Percentiles rank a stretch among this genome's conserved stretches.
phyloP scores from a whole-genome alignment of 805 yeast genomes.

The Cyberlindnera subsufficiens region DNA sequence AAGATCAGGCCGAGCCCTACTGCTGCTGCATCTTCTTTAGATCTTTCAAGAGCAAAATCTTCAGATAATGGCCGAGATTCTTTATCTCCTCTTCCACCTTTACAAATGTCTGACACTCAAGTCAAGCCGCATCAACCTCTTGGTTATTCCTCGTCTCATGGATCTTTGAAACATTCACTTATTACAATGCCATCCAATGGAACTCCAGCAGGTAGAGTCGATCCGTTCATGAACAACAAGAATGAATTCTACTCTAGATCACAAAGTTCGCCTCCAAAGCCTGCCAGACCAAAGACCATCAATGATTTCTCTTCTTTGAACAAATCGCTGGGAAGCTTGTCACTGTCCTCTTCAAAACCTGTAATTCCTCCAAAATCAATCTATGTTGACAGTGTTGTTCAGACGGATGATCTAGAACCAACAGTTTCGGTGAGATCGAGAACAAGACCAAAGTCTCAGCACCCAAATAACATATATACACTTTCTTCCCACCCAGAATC shows the following conservation, averaged over 20 bases:
- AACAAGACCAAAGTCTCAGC: slow-evolving; percentile 3
- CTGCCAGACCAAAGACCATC: slow-evolving; percentile 15
- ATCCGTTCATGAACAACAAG: slow-evolving; percentile 6
- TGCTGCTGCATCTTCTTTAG: slow-evolving; percentile 1
- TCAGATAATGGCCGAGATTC: no score
- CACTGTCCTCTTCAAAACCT: slow-evolving; percentile 9
- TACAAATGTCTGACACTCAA: background rate
- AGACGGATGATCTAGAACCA: slow-evolving; percentile 13
- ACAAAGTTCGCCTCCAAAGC: slow-evolving; percentile 13
- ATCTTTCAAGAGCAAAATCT: background rate
- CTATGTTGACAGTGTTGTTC: slow-evolving; percentile 24
- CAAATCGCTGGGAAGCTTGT: slow-evolving; percentile 19
- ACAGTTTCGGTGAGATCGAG: slow-evolving; percentile 2
- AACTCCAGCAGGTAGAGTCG: slow-evolving; percentile 1
- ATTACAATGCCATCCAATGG: background rate
- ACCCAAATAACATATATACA: slow-evolving; percentile 31
- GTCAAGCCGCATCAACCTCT: background rate
- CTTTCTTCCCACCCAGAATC: slow-evolving; percentile 6
- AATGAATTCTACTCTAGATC: slow-evolving; percentile 3
- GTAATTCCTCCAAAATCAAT: slow-evolving; percentile 13
- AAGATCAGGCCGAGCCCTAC: slow-evolving; percentile 7
- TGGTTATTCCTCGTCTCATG: background rate
- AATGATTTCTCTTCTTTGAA: slow-evolving; percentile 8
- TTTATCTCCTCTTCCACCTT: background rate
- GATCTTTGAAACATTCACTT: slow-evolving; percentile 1